phyloP scores from a whole-genome alignment of 2,329 filamentous ascomycete genomes.

The Meredithiella fracta region DNA sequence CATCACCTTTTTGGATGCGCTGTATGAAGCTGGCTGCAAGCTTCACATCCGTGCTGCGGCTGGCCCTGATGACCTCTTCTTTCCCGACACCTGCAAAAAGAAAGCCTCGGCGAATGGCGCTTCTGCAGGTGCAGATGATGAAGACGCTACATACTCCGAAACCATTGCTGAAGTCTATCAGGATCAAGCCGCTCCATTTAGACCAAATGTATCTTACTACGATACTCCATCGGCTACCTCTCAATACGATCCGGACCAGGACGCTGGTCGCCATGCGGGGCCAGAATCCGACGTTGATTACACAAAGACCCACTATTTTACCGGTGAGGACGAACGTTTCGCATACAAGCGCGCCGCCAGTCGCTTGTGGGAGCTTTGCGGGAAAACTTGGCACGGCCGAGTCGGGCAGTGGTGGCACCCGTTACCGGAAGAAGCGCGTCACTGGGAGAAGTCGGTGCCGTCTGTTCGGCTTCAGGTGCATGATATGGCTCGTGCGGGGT shows the following conservation, averaged over 20 bases:
- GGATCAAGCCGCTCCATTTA: slow-evolving; percentile 58
- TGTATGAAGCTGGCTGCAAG: slow-evolving; percentile 70
- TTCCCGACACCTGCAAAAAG: slow-evolving; percentile 37
- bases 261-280: slow-evolving; percentile 33
- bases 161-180: slow-evolving; percentile 54
- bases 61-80: slow-evolving; percentile 60
- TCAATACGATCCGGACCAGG: slow-evolving; percentile 39
- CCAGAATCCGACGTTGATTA: slow-evolving; percentile 38
- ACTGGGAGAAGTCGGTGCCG: slow-evolving; percentile 39
- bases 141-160: slow-evolving; percentile 28
- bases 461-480: slow-evolving; percentile 5
- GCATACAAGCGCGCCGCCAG: slow-evolving; percentile 63
- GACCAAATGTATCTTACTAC: slow-evolving; percentile 61
- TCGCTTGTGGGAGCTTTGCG: slow-evolving; percentile 70
- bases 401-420: slow-evolving; percentile 51
- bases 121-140: slow-evolving; percentile 13
- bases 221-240: slow-evolving; percentile 28
- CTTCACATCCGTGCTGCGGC: slow-evolving; percentile 51
- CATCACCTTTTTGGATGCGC: slow-evolving; percentile 63
- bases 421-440: slow-evolving; percentile 42
- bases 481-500: slow-evolving; percentile 7
- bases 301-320: slow-evolving; percentile 49
- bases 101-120: not conserved
- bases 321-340: slow-evolving; percentile 67
- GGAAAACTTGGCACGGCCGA: slow-evolving; percentile 52